Percentiles rank a stretch among this genome's conserved stretches.
These are phyloP conservation scores for Gonapodya prolifera DNA, from an alignment of 192 early-diverging fungal species.

Conservation along the genomic window DNA sequence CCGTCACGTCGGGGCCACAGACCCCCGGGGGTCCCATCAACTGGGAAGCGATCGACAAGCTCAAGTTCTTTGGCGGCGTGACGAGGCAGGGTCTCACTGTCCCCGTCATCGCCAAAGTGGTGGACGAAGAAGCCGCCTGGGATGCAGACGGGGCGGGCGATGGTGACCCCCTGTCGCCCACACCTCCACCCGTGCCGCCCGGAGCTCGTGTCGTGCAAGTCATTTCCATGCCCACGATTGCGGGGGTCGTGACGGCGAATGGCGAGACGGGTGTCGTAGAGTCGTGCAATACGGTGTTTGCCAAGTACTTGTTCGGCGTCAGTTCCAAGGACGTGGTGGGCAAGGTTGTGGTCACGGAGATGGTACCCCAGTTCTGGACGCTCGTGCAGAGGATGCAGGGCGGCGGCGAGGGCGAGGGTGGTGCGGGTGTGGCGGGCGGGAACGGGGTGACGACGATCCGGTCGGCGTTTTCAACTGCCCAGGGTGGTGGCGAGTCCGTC, in stretches of 20 bases:
- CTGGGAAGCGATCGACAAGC: constrained; percentile 31
- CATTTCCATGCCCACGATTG: constrained; percentile 48
- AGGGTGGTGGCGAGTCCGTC: no score
- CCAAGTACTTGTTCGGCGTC: constrained; percentile 52
- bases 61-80: constrained; percentile 41
- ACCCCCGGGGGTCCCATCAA: constrained; percentile 24
- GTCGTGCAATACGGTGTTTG: constrained; percentile 39
- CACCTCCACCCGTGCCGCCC: constrained; percentile 3
- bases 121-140: constrained; percentile 14
- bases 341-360: constrained; percentile 30
- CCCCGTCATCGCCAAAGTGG: constrained; percentile 37
- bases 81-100: constrained; percentile 36
- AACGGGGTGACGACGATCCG: background rate
- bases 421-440: background rate
- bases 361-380: constrained; percentile 44
- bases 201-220: constrained; percentile 27
- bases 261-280: constrained; percentile 28
- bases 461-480: background rate
- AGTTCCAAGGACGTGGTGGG: constrained; percentile 28
- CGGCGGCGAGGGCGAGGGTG: constrained; percentile 15
- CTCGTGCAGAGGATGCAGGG: constrained; percentile 26
- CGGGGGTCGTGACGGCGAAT: constrained; percentile 40
- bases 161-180: background rate
- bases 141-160: constrained; percentile 10
- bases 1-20: background rate